Evolutionary conservation across 1,284 basidiomycete species (phyloP).

Genomic region (Cutaneotrichosporon sp.): DNA sequence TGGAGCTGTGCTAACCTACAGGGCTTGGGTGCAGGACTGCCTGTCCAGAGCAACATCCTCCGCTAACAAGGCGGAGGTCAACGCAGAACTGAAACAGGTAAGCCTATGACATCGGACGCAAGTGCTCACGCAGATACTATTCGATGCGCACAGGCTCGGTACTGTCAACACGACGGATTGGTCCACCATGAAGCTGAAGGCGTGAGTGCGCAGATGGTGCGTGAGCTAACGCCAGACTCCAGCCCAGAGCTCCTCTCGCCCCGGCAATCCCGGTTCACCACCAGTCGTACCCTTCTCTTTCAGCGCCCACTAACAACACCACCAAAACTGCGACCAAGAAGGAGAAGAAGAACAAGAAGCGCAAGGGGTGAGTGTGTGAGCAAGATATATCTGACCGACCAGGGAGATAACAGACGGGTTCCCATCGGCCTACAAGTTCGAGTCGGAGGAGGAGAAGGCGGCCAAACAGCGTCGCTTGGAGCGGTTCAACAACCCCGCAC

Average conservation of each 20-base stretch:
- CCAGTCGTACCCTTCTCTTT: neutral
- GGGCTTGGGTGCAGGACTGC: conserved; percentile 51
- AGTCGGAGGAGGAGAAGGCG: conserved; percentile 38
- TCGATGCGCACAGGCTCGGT: conserved; percentile 49
- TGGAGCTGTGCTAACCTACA: conserved; percentile 23
- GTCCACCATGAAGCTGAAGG: conserved; percentile 46
- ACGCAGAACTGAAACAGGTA: conserved; percentile 52
- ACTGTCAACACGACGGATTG: conserved; percentile 52
- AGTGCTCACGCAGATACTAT: conserved; percentile 41
- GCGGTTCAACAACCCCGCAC: conserved; percentile 33
- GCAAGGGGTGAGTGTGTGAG: conserved; percentile 37
- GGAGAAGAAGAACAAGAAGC: conserved; percentile 39
- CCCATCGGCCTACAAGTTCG: conserved; percentile 28
- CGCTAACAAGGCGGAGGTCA: conserved; percentile 51
- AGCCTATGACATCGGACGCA: conserved; percentile 10
- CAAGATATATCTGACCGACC: conserved; percentile 4
- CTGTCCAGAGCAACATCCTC: conserved; percentile 44
- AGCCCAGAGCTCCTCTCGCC: conserved; percentile 28
- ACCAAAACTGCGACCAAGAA: conserved; percentile 4
- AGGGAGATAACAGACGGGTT: conserved; percentile 16
- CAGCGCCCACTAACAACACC: conserved; percentile 7
- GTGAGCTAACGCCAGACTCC: conserved; percentile 28
- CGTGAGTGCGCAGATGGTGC: conserved; percentile 27
- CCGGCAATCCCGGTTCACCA: neutral
- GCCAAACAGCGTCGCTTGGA: conserved; percentile 45